Evolutionary conservation across 108 stramenopile species (phyloP), one percentile per base, ranked within the genome.

Genomic region (Bacterosira constricta): DNA sequence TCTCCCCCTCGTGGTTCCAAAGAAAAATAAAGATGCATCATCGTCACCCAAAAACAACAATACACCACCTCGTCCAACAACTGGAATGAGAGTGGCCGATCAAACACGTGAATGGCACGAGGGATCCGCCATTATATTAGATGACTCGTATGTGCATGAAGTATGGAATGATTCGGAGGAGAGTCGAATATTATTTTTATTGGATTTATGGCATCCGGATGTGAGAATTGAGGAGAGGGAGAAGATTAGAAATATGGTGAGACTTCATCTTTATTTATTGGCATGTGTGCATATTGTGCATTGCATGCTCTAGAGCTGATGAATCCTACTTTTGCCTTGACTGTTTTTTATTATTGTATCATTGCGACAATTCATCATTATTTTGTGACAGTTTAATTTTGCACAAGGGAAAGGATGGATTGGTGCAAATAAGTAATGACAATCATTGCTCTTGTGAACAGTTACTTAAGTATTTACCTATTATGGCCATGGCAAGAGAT

Each of bases 81-180:
- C 90, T 73, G 99, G 97, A 15, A 96, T 99, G 21, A 76, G 91
- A 15, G 96, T 99, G 2, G 99, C 88, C n/a, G 82, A 74, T 38
- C 71, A 91, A 58, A 66, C 60, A 8, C 77, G 88, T 25, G 61
- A 79, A 12, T 99, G 98, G 97, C 53, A 64, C 13, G 86, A 86
- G 46, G 96, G 94, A 10, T 75, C 90, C 42, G 91, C 94, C 0
- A 8, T 99, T 32, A 85, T 98, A 0, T 88, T 99, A 34, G 99
- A 99, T 66, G 99, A 99, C 83, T 79, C 88, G 49, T 99, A 89
- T 69, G 93, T 97, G 64, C 99, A 99, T 65, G 90, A 98, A 82
- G 97, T 97, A 6, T 98, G 97, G 97, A 99, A 99, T 77, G 71
- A 91, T 25, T 96, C 94, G 2, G 38, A 81, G 6, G 62, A 81